These are phyloP conservation scores for Solanum chmielewskii DNA, from an alignment of 257 asterid genomes.

Conservation along the genomic window DNA sequence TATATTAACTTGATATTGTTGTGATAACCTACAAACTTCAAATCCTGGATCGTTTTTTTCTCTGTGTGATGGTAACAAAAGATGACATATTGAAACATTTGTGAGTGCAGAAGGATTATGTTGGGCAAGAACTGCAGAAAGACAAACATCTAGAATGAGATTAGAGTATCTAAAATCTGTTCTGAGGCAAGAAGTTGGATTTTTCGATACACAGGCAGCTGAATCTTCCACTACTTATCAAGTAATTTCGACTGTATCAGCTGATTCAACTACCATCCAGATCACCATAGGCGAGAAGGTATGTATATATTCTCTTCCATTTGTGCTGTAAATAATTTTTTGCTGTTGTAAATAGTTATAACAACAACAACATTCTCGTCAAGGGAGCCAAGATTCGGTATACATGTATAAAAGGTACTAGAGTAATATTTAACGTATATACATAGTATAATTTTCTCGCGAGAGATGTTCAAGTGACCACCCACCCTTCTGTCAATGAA, in stretches of 20 bases:
- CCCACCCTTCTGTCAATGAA: background rate
- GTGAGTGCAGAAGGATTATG: constrained; percentile 59
- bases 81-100: background rate
- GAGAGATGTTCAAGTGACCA: background rate
- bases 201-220: constrained; percentile 64
- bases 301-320: background rate
- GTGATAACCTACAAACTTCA: background rate
- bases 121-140: constrained; percentile 94
- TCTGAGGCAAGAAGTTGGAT: constrained; percentile 68
- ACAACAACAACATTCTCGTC: background rate
- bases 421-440: background rate
- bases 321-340: background rate
- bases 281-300: constrained; percentile 79
- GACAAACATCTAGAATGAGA: constrained; percentile 80
- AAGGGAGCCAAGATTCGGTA: background rate
- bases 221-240: constrained; percentile 67
- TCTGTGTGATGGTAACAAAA: background rate
- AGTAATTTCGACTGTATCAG: constrained; percentile 57
- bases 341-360: background rate
- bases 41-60: background rate
- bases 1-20: background rate
- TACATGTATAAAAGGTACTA: background rate
- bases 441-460: background rate
- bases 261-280: constrained; percentile 62
- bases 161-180: constrained; percentile 80